Base-by-base conservation (phyloP, 495 filamentous ascomycete genomes). In the Penicillium diatomitis region DNA sequence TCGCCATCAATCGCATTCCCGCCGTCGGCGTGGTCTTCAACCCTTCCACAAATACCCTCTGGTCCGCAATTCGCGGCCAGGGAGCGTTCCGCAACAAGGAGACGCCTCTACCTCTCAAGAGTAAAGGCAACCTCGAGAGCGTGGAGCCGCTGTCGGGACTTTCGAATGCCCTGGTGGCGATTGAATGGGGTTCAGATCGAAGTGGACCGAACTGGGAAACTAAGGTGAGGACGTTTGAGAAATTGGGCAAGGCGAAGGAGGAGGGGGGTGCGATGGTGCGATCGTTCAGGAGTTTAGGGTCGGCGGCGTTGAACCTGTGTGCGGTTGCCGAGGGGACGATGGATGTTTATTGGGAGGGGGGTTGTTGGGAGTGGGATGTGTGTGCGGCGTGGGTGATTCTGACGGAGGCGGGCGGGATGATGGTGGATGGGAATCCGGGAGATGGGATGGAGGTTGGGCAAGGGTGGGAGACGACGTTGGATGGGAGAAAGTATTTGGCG, bases 311-410 rank as follows among this genome's bases (percentile, higher is more conserved):
- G 57, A 95, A 95, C 57, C 59, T 94, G 10, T 92, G 87, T 48
- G 77, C 73, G n/a, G 83, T 90, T 38, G 90, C 90, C 10, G 75
- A 78, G 1, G 91, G 90, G 1, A 78, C 80, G 55, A 53, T 92
- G 32, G 90, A 96, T 68, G 46, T 82, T 32, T 96, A 94, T 56
- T 96, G 91, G 90, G 90, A 96, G 59, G 88, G 87, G 9, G 90
- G 91, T 6, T 91, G 86, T 63, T 96, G 88, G 85, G 87, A 86
- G 30, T 96, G 90, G 90, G 90, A 96, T 70, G 88, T 95, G 8
- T 86, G 84, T 55, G 90, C 91, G 6, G 91, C 82, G 0, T 95
- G 90, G 91, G 83, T 90, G 32, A 86, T 96, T 54, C 68, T 96
- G 11, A 72, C 70, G 20, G 91, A 96, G 67, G 87, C 89, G 0